Conservation (phyloP, 768 basidiomycete genomes). For the Gymnopilus dilepis region DNA sequence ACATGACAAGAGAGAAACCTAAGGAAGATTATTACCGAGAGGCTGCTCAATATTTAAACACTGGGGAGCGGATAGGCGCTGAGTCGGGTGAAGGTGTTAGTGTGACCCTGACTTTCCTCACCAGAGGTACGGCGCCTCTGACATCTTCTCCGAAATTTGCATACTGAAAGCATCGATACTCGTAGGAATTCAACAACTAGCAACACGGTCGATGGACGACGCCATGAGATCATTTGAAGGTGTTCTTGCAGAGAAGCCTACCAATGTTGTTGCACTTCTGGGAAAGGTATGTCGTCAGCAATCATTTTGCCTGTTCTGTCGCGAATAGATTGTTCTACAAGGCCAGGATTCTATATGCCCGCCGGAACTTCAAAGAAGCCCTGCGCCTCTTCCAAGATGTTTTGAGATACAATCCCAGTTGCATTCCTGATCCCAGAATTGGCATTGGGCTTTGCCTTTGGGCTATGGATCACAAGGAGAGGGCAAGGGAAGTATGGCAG, state of each 20-base stretch:
- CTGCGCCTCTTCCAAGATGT: constrained; percentile 88
- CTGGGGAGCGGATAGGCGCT: constrained; percentile 55
- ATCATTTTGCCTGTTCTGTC: constrained; percentile 1
- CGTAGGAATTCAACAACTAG: constrained; percentile 81
- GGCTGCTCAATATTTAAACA: constrained; percentile 72
- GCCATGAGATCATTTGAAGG: constrained; percentile 83
- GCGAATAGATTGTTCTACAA: constrained; percentile 29
- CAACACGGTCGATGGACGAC: constrained; percentile 80
- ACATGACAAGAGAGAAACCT: constrained; percentile 58
- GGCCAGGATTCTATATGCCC: constrained; percentile 86
- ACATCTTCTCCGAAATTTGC: not conserved
- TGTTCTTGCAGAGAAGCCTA: constrained; percentile 78
- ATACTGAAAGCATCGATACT: constrained; percentile 1
- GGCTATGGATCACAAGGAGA: constrained; percentile 82
- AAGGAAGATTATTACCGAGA: constrained; percentile 75
- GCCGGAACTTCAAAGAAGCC: constrained; percentile 77
- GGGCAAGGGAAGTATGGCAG: constrained; percentile 90
- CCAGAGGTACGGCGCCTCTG: constrained; percentile 56
- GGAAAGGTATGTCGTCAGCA: constrained; percentile 67
- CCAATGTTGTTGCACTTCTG: constrained; percentile 85
- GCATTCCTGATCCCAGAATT: constrained; percentile 91
- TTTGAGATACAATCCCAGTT: constrained; percentile 75
- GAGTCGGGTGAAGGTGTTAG: constrained; percentile 65
- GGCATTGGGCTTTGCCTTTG: constrained; percentile 95
- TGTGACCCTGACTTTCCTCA: constrained; percentile 64